These are phyloP conservation scores for Candida ulmi DNA, from an alignment of 805 yeast species.

Conservation along the genomic window DNA sequence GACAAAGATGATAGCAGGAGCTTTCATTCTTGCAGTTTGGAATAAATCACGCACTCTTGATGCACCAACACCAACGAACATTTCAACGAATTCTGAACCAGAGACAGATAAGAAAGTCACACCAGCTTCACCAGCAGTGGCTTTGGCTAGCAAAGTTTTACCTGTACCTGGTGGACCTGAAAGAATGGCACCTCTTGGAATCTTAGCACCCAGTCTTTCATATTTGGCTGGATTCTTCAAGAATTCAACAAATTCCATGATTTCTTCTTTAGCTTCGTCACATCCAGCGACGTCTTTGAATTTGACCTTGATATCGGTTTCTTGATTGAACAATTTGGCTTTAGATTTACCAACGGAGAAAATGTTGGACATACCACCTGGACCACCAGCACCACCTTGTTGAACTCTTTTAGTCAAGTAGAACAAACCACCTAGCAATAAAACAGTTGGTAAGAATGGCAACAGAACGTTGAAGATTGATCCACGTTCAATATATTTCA, in stretches of 20 bases:
- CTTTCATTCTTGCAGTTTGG: constrained; percentile 82
- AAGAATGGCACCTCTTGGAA: constrained; percentile 90
- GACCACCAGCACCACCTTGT: constrained; percentile 36
- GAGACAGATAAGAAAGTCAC: constrained; percentile 90
- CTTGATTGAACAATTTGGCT: constrained; percentile 78
- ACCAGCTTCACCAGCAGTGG: constrained; percentile 96
- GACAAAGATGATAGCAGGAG: constrained; percentile 86
- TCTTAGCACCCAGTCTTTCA: constrained; percentile 86
- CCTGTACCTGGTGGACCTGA: constrained; percentile 98
- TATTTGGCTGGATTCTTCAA: constrained; percentile 80
- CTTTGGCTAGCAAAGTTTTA: constrained; percentile 86
- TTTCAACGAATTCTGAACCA: constrained; percentile 94
- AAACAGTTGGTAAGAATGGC: constrained; percentile 74
- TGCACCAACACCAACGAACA: constrained; percentile 97
- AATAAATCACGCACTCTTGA: constrained; percentile 90
- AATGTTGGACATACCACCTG: constrained; percentile 59
- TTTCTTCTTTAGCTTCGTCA: constrained; percentile 91
- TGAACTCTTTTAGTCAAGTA: constrained; percentile 38
- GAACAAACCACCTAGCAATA: constrained; percentile 69
- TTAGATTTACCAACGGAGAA: constrained; percentile 75
- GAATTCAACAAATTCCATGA: constrained; percentile 91
- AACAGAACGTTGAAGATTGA: constrained; percentile 56
- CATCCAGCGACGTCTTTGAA: constrained; percentile 93
- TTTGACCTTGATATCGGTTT: constrained; percentile 72
- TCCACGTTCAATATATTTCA: constrained; percentile 65